A percentile compares a stretch with the other conserved stretches of the same genome.
Evolutionary conservation across 495 filamentous ascomycete species (phyloP).

Genomic region (Tuber melanosporum): DNA sequence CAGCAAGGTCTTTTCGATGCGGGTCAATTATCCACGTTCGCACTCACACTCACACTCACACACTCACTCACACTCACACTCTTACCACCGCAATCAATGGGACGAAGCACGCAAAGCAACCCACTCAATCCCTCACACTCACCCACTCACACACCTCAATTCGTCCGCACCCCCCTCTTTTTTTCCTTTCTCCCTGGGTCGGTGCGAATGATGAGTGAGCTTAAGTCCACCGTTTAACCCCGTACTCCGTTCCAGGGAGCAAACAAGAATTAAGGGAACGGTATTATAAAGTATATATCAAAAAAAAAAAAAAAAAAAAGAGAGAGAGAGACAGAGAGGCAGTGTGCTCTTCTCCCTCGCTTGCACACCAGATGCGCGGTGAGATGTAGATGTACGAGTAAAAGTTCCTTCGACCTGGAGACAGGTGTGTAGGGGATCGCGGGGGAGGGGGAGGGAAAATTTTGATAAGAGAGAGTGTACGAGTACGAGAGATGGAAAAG

Average conservation of each 20-base stretch:
- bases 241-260: background rate
- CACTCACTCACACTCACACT: background rate
- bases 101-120: background rate
- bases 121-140: background rate
- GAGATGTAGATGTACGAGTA: background rate
- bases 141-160: conserved; percentile 1
- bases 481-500: background rate
- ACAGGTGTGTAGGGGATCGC: background rate
- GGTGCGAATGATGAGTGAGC: background rate
- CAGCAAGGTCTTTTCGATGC: background rate
- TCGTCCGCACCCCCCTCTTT: background rate
- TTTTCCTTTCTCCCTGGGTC: background rate
- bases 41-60: background rate
- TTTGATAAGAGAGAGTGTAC: background rate
- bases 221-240: background rate
- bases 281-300: background rate
- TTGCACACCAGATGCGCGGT: background rate
- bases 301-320: background rate
- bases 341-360: background rate
- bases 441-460: background rate
- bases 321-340: background rate
- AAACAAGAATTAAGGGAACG: background rate
- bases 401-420: background rate
- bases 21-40: background rate
- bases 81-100: background rate